Evolutionary conservation across 441 rosid species (phyloP), one percentile per base, ranked within the genome.

Genomic region (Populus hybrid): DNA sequence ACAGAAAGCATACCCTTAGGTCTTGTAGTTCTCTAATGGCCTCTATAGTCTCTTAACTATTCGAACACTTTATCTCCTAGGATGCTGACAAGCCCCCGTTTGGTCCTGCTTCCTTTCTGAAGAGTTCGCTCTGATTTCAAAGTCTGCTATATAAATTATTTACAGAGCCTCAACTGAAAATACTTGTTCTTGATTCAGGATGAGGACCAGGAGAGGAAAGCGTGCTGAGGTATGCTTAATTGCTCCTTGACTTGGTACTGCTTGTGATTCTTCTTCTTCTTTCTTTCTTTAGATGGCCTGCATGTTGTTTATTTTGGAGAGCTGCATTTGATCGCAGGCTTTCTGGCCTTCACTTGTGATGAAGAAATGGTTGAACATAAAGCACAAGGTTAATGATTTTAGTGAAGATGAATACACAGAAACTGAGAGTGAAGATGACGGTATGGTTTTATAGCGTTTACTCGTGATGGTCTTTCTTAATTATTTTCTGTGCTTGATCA

Each of bases 391-490:
- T 34, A 76, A 82, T 74, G 99, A 97, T 76, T 97, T 94, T 82
- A 97, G 99, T 67, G 99, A 93, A 84, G 99, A 97, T 66, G 99
- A 97, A 85, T 96, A 92, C 78, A 92, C 99, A 0, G 98, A 97
- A 74, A 89, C 85, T 6, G 99, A 96, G 82, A 94, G 99, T 70
- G 98, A 97, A 83, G 98, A 97, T 77, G 98, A 94, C 63, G 91
- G 99, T 97, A 84, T 75, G 82, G 32, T 72, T 77, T 34, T 67
- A 30, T 3, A 14, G 69, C 61, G 3, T 21, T 66, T 36, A 64
- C 21, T 46, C 16, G 50, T 66, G 26, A 68, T 63, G 5, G 8
- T 36, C 28, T 42, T 32, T 14, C 32, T 10, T 36, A 20, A 30
- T 21, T 67, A 6, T 8, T 70, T 72, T 26, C 21, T 69, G 23